Conservation (phyloP, 2,329 filamentous ascomycete species). For the Cordyceps pruinosa region DNA sequence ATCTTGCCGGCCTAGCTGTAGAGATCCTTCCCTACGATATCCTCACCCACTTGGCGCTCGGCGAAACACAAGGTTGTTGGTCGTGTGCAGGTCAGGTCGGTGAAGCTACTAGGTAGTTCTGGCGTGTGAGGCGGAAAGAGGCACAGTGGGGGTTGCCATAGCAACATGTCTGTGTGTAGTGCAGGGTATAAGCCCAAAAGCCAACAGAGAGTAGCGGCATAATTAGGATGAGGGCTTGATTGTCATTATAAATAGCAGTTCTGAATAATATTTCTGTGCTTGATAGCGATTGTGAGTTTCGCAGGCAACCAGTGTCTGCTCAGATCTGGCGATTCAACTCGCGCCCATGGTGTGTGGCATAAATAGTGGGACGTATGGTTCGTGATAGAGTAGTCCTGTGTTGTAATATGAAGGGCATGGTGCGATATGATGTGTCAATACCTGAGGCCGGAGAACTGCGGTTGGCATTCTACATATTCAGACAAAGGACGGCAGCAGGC, state of each 20-base stretch:
- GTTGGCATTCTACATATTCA: no score
- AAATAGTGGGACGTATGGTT: neutral
- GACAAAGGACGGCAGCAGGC: no score
- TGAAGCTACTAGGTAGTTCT: neutral
- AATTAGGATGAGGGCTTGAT: no score
- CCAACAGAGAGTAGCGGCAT: no score
- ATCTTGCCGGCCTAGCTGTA: neutral
- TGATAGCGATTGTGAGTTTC: no score
- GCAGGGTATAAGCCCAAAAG: neutral
- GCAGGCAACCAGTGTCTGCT: neutral
- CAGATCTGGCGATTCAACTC: neutral
- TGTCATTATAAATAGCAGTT: no score
- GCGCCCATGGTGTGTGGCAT: neutral
- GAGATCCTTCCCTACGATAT: neutral
- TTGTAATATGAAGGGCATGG: neutral
- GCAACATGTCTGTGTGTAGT: neutral
- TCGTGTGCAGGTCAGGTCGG: neutral
- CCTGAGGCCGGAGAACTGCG: no score
- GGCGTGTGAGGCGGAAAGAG: neutral
- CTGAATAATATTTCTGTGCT: neutral
- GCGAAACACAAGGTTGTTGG: neutral
- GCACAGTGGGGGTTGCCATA: slow-evolving; percentile 3
- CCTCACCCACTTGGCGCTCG: neutral
- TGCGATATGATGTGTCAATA: no score
- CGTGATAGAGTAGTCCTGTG: neutral